Conservation (phyloP, 1,284 basidiomycete species). For the Tilletia horrida region DNA sequence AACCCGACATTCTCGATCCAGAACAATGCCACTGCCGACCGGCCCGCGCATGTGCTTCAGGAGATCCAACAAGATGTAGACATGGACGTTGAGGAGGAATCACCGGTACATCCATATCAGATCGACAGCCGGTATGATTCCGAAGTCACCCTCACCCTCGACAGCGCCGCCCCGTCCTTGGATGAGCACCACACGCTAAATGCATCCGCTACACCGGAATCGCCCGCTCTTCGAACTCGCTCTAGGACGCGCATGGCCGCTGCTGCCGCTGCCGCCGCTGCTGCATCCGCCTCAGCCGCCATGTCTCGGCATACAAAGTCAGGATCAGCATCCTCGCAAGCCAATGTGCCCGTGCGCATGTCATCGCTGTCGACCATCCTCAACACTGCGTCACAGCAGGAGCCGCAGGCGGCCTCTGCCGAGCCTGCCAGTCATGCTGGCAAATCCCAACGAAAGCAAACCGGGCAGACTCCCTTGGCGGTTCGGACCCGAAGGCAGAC, state of each 20-base stretch:
- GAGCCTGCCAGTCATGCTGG: background rate
- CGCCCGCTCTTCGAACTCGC: slow-evolving; percentile 7
- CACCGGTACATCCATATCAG: background rate
- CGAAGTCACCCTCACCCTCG: background rate
- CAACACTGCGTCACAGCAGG: background rate
- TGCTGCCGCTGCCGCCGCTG: background rate
- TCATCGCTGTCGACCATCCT: slow-evolving; percentile 1
- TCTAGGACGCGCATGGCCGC: slow-evolving; percentile 5
- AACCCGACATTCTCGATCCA: background rate
- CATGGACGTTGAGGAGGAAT: background rate
- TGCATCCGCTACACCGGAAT: background rate
- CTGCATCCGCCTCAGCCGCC: background rate
- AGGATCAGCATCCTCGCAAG: background rate
- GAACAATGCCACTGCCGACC: background rate
- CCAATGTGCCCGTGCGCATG: slow-evolving; percentile 10
- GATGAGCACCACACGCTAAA: background rate
- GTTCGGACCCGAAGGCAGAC: slow-evolving; percentile 9
- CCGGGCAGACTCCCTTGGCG: background rate
- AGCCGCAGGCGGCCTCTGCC: background rate
- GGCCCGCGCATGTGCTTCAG: background rate
- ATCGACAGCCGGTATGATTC: background rate
- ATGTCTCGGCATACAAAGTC: background rate
- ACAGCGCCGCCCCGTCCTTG: background rate
- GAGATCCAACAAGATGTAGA: background rate
- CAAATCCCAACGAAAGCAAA: background rate